Base-by-base conservation (phyloP, 2,329 filamentous ascomycete species). In the Ascocoryne sarcoides region DNA sequence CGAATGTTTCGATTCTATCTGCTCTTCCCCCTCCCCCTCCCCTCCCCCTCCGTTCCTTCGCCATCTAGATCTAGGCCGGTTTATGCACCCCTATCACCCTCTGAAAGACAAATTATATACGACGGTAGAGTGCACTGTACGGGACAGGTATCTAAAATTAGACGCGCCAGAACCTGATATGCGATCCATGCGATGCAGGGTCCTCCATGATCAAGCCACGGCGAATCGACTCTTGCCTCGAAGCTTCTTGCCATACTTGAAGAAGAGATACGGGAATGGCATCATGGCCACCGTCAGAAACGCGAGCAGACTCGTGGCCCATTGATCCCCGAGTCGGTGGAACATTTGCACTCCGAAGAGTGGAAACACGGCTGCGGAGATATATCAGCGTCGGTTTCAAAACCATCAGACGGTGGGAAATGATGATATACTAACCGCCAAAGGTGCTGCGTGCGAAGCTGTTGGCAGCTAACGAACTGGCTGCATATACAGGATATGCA, bases 381-480 rank as follows among this genome's bases (percentile, higher is more conserved):
- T 26, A 43, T 29, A 38, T 54, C 44, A 54, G 46, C 44, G 42
- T 47, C 47, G 45, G 29, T 30, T 20, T 8, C 4, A 16, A 39
- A 26, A 26, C 12, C 23, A 12, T 7, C 4, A 36, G 23, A 12
- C 15, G 28, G 26, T 32, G 23, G 12, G 31, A 34, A 20, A 36
- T 12, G 16, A 16, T 21, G 32, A 20, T 29, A 19, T 35, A 52
- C 51, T 40, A 48, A 58, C 54, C 56, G 33, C 82, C 88, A 66
- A 93, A 92, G 15, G 72, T 69, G 48, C 81, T 87, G 39, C 89
- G 74, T 42, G 83, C 75, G 59, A 92, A 85, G 34, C 81, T 82
- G 55, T 94, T 92, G 32, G 87, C 86, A 10, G 88, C 86, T 60
- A 95, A 70, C 3, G 87, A 86, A 43, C 73, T 79, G 34, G 84